Conservation (phyloP, 1,284 basidiomycete genomes). For the Cerrena zonata region DNA sequence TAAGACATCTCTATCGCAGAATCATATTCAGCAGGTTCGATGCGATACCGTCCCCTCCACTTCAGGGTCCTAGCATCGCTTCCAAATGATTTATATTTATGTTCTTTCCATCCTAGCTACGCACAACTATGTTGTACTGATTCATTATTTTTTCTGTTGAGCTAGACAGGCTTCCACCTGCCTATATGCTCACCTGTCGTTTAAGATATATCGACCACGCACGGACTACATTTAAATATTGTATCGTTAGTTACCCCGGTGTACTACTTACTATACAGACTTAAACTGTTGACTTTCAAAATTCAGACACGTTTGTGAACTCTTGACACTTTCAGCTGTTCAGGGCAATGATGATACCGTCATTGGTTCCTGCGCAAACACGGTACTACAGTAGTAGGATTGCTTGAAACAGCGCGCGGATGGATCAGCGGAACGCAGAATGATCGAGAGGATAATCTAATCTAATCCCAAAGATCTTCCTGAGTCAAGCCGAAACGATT, state of each 20-base stretch:
- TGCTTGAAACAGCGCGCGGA: background rate
- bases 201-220: background rate
- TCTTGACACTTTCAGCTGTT: background rate
- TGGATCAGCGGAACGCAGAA: background rate
- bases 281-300: background rate
- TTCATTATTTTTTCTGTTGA: background rate
- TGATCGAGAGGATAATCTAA: background rate
- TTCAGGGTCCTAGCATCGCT: background rate
- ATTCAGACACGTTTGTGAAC: background rate
- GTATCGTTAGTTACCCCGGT: too few species aligned
- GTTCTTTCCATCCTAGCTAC: background rate
- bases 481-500: slow-evolving; percentile 2
- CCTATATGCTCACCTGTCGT: background rate
- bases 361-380: background rate
- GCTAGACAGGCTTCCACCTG: background rate
- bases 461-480: slow-evolving; percentile 1
- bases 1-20: background rate
- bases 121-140: background rate
- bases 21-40: background rate
- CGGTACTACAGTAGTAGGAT: background rate
- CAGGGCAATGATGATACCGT: background rate
- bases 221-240: too few species aligned
- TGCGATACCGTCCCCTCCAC: background rate
- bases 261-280: background rate
- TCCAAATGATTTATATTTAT: background rate